These are phyloP conservation scores for Clonostachys byssicola DNA, from an alignment of 2,329 filamentous ascomycete species.

Conservation along the genomic window DNA sequence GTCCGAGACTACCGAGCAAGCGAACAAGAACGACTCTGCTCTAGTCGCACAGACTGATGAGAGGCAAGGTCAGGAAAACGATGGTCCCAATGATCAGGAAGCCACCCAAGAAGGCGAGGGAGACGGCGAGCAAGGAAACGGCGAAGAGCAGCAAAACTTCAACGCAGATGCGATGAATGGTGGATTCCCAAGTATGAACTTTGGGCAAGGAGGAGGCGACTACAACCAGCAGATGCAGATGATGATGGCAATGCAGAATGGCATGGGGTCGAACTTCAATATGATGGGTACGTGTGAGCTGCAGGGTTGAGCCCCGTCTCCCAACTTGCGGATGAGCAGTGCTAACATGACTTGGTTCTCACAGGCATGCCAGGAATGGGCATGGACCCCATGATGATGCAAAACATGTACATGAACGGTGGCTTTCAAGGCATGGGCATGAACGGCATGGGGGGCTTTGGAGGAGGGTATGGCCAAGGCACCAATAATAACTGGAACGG, in stretches of 20 bases:
- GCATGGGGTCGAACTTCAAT: conserved; percentile 55
- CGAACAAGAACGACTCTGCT: too few species aligned
- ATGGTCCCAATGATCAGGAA: too few species aligned
- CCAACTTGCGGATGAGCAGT: not conserved
- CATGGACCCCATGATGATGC: conserved; percentile 78
- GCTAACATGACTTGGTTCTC: not conserved
- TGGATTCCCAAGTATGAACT: conserved; percentile 33
- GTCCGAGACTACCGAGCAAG: too few species aligned
- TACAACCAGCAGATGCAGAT: conserved; percentile 71
- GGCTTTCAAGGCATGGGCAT: conserved; percentile 75
- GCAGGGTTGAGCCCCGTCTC: not conserved
- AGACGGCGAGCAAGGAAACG: conserved; percentile 6
- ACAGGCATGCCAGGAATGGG: conserved; percentile 60
- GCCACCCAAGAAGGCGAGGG: not conserved
- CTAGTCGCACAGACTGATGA: too few species aligned
- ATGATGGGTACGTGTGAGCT: conserved; percentile 76
- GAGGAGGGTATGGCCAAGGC: conserved; percentile 55
- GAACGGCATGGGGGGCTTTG: conserved; percentile 73
- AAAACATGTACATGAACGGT: conserved; percentile 76
- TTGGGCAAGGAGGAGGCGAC: conserved; percentile 51
- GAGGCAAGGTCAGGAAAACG: too few species aligned
- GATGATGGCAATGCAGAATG: conserved; percentile 75
- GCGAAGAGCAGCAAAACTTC: conserved; percentile 10
- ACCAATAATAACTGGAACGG: conserved; percentile 78
- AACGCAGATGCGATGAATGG: conserved; percentile 29